Base-by-base conservation (phyloP, 805 yeast genomes). In the Candida cerambycidarum region DNA sequence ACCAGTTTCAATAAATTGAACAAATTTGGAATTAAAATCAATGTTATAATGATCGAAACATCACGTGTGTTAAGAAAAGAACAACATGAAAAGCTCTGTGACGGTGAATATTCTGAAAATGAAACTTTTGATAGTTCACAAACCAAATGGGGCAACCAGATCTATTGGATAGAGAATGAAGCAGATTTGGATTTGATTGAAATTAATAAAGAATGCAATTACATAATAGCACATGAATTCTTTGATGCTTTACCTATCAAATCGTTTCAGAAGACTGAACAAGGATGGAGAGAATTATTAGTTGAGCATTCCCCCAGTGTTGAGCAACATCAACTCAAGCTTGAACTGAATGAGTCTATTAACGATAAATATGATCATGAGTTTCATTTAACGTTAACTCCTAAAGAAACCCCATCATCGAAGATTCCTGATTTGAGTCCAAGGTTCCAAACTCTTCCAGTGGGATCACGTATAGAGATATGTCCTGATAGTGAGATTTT, bases 211-310 rank as follows among this genome's bases (percentile, higher is more conserved):
- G 53, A 56, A 29, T 70, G 86, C 32, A 83, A 85, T 45, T 87
- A 78, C 56, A 69, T 85, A 4, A 58, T 88, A 41, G 93, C 95
- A 0, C 96, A 88, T 57, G 96, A 88, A 59, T 88, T 88, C 54
- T 88, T 83, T 56, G 96, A 88, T 62, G 95, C 96, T 0, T 65
- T 88, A 43, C 95, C 96, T 0, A 80, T 88, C 17, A 80, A 83
- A 49, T 76, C 82, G 48, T 87, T 84, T 56, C 72, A 75, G 41
- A 75, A 73, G 47, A 80, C 83, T 0, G 67, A 70, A 13, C 62
- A 79, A 12, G 92, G 92, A 0, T 88, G 96, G 96, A 68, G 90
- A 50, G 96, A 88, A 56, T 69, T 78, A 17, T 51, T 84, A 30
- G 93, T 88, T 24, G 92, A 85, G 58, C 76, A 65, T 44, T 63